Evolutionary conservation across 306 rosid species (phyloP).

Genomic region (Pterocarpus santalinus): DNA sequence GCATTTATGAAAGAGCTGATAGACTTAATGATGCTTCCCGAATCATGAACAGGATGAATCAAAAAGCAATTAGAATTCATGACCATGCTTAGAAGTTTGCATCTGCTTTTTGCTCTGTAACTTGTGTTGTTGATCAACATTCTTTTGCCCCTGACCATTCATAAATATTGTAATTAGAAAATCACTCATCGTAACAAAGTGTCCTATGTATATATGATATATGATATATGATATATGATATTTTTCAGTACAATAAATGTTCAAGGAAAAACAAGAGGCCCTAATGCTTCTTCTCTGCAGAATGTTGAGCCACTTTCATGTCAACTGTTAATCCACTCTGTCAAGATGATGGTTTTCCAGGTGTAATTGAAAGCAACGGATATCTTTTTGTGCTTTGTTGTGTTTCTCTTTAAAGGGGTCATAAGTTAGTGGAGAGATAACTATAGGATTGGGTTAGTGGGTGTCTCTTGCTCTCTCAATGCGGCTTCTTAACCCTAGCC

Average conservation of each 20-base stretch:
- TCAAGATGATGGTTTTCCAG: not conserved
- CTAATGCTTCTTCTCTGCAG: not conserved
- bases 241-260: not conserved
- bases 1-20: constrained; percentile 83
- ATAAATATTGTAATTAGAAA: constrained; percentile 15
- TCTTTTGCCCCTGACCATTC: constrained; percentile 40
- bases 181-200: constrained; percentile 30
- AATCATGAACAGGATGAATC: constrained; percentile 73
- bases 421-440: no score
- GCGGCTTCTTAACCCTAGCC: no score
- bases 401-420: not conserved
- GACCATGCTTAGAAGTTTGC: constrained; percentile 49
- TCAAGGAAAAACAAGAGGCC: not conserved
- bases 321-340: not conserved
- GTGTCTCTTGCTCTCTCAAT: no score
- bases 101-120: constrained; percentile 33
- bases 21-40: constrained; percentile 79
- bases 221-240: not conserved
- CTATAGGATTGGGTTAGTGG: no score
- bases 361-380: not conserved
- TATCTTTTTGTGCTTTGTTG: not conserved
- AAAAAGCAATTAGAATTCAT: constrained; percentile 44
- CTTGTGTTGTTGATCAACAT: constrained; percentile 22
- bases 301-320: constrained; percentile 2
- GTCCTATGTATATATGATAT: constrained; percentile 30